Percentiles rank a stretch among this genome's conserved stretches.
These are phyloP conservation scores for Lyophyllum shimeji DNA, from an alignment of 768 basidiomycete genomes.

Conservation along the genomic window DNA sequence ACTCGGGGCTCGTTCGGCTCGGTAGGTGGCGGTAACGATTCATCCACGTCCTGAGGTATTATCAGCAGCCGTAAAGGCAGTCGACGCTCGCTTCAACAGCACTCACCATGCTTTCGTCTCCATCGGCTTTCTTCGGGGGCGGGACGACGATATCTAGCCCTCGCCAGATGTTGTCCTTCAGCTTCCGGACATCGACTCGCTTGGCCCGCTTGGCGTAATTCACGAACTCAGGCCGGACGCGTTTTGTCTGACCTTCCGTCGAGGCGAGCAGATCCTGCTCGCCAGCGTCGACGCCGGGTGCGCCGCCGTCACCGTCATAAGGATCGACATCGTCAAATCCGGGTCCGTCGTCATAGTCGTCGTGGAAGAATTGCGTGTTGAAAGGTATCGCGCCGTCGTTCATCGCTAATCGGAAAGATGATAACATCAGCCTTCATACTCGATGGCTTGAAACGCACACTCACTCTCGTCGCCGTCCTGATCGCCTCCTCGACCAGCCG, in stretches of 20 bases:
- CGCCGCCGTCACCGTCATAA: constrained; percentile 45
- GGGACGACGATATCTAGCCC: constrained; percentile 75
- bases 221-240: constrained; percentile 83
- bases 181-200: constrained; percentile 91
- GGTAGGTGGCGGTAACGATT: constrained; percentile 42
- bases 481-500: constrained; percentile 52
- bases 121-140: constrained; percentile 41
- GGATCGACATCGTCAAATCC: constrained; percentile 62
- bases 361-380: constrained; percentile 96
- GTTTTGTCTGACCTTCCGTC: constrained; percentile 73
- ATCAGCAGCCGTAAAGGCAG: background rate
- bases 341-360: constrained; percentile 80
- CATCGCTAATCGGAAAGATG: constrained; percentile 17
- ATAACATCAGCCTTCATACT: background rate
- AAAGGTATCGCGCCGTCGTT: constrained; percentile 70
- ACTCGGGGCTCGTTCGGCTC: constrained; percentile 66
- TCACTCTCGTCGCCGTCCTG: constrained; percentile 63
- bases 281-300: constrained; percentile 53
- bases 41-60: constrained; percentile 52
- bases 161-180: constrained; percentile 99
- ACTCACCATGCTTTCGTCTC: constrained; percentile 52
- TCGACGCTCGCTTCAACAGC: background rate
- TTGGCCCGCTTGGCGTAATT: constrained; percentile 96
- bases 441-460: constrained; percentile 16
- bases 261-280: constrained; percentile 89